A percentile compares a stretch with the other conserved stretches of the same genome.
These are phyloP conservation scores for Jatropha curcas DNA, from an alignment of 345 rosid genomes.

Conservation along the genomic window DNA sequence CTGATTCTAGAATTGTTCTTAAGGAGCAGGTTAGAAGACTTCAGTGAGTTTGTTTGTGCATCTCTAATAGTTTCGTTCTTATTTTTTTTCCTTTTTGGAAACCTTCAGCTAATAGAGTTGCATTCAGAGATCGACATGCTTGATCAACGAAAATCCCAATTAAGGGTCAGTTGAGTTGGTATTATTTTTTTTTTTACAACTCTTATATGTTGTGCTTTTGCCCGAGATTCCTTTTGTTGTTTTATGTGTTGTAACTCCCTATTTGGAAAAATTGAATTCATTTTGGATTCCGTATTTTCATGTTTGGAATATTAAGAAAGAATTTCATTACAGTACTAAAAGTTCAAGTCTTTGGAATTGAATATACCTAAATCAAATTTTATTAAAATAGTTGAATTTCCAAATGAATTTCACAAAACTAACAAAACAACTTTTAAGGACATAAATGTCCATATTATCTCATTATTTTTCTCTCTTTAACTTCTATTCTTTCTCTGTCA, in stretches of 20 bases:
- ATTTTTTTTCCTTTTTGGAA: conserved; percentile 15
- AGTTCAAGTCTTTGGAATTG: too few relatives aligned
- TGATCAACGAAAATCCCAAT: conserved; percentile 46
- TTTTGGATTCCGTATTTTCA: too few relatives aligned
- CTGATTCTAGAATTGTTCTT: conserved; percentile 46
- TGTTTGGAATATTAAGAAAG: too few relatives aligned
- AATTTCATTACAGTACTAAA: too few relatives aligned
- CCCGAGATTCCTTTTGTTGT: neutral
- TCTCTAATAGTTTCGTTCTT: neutral
- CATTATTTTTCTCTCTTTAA: too few relatives aligned
- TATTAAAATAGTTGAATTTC: too few relatives aligned
- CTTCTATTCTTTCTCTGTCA: too few relatives aligned
- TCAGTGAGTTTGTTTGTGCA: conserved; percentile 4
- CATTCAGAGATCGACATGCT: conserved; percentile 50
- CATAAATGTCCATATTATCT: too few relatives aligned
- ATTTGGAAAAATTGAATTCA: too few relatives aligned
- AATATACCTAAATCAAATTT: too few relatives aligned
- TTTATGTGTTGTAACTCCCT: neutral
- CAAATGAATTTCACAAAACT: too few relatives aligned
- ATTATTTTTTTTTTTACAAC: neutral
- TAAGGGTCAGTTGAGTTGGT: conserved; percentile 52
- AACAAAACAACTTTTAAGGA: too few relatives aligned
- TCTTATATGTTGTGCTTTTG: neutral
- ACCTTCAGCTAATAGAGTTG: conserved; percentile 65
- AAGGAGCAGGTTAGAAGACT: conserved; percentile 65